Base-by-base conservation (phyloP, 495 filamentous ascomycete species). In the Rostrohypoxylon terebratum region DNA sequence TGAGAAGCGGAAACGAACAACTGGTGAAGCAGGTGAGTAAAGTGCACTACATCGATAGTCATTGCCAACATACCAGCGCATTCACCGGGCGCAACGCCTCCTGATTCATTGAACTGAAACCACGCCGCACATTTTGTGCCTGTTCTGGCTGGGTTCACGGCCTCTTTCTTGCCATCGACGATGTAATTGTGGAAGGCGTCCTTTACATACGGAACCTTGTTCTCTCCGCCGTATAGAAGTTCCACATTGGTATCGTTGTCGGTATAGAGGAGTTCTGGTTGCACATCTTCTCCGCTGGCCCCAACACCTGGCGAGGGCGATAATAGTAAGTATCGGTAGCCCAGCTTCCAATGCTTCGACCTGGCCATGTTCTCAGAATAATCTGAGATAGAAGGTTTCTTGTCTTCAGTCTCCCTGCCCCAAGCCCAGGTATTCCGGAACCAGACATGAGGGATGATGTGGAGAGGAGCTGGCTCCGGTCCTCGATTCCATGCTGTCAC, bases 401-500 rank as follows among this genome's bases (percentile, higher is more conserved):
- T 90, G 14, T 90, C 83, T 23, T 83, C 78, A 11, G 88, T 78
- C 72, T 96, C 91, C 44, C 90, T 86, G 21, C 93, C 94, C 94
- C 94, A 98, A 16, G 90, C 84, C 95, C 95, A 98, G 9, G 94
- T 97, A 77, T 98, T 98, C 33, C 95, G 87, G 83, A 97, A 98
- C 94, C 94, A 97, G 18, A 97, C 89, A 63, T 98, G 95, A 8
- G 95, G 95, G 59, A 98, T 83, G 70, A 98, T 97, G 79, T 98
- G 95, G 68, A 98, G 81, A 31, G 92, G 93, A 42, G 95, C 94
- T 3, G 93, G 89, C 42, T 97, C 94, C 3, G 94, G 92, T 8
- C 95, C 95, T 66, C 95, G 88, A 78, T 98, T 98, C 89, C 94
- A 98, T 34, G 94, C 94, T 20, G 96, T 98, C 42, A 97, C 91